Conservation (phyloP, 345 rosid species). For the Citrus hindsii region DNA sequence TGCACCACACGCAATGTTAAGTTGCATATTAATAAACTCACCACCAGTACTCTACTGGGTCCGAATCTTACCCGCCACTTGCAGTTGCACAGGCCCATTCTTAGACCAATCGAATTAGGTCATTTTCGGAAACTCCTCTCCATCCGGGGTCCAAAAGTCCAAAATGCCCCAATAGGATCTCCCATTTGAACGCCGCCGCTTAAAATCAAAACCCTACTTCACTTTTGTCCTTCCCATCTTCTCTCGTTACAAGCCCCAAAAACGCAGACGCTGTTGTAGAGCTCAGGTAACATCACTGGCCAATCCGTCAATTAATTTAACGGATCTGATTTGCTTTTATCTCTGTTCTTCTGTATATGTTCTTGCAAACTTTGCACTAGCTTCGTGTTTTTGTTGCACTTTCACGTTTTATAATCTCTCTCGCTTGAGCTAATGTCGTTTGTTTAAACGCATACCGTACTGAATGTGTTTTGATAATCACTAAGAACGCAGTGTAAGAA, state of each 20-base stretch:
- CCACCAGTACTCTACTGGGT: background rate
- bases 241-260: background rate
- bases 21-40: background rate
- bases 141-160: background rate
- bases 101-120: background rate
- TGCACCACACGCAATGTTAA: too few relatives aligned
- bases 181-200: background rate
- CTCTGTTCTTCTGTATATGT: too few relatives aligned
- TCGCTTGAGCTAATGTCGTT: background rate
- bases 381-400: background rate
- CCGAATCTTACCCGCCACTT: background rate
- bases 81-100: background rate
- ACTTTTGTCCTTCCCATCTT: background rate
- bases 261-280: constrained; percentile 1
- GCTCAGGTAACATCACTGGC: constrained; percentile 3
- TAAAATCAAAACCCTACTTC: constrained; percentile 13
- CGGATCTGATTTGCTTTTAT: background rate
- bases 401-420: too few relatives aligned
- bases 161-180: background rate
- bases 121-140: background rate
- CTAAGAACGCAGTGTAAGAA: background rate
- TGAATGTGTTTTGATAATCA: background rate
- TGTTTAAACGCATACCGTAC: too few relatives aligned
- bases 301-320: background rate
- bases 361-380: too few relatives aligned